Base-by-base conservation (phyloP, 2,329 filamentous ascomycete species). In the Verticillium nubilum region DNA sequence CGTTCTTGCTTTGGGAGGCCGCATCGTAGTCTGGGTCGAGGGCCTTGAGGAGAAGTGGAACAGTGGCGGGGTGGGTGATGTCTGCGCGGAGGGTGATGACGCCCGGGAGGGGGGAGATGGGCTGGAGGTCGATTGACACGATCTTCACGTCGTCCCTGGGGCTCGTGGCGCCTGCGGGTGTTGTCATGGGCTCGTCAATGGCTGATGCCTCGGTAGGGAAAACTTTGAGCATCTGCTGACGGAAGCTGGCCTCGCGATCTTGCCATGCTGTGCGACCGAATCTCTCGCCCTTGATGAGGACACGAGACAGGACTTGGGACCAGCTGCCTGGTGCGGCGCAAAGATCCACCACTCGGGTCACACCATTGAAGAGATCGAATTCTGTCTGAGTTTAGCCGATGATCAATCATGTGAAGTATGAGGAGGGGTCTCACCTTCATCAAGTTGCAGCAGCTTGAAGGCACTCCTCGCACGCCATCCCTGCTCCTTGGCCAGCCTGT, bases 401-500 rank as follows among this genome's bases (percentile, higher is more conserved):
- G 6, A 57, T 65, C 31, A 52, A 25, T 29, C 26, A 59, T 54
- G 56, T 23, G 56, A 57, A 50, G 55, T 4, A 23, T 28, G 19
- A 23, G 3, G 31, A 54, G 58, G 59, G 54, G 56, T 29, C 68
- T 61, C 61, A 86, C 86, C 86, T 78, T 88, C 92, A 73, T 99
- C 93, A 26, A 99, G 86, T 74, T 99, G 95, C 13, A 99, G 86
- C 26, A 99, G 85, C 76, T 99, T 99, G 80, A 97, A 99, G 9
- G 95, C 95, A 66, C 92, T 97, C 60, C 95, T 86, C 28, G 95
- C 95, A 35, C 95, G 90, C 94, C 95, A 99, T 64, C 96, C 96
- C 80, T 99, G 95, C 75, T 99, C 95, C 77, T 99, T 99, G 19
- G 95, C 95, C 9, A 99, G 89, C 58, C 95, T 86, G 71, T 99